Evolutionary conservation across 495 filamentous ascomycete species (phyloP).

Genomic region (Clohesyomyces aquaticus): DNA sequence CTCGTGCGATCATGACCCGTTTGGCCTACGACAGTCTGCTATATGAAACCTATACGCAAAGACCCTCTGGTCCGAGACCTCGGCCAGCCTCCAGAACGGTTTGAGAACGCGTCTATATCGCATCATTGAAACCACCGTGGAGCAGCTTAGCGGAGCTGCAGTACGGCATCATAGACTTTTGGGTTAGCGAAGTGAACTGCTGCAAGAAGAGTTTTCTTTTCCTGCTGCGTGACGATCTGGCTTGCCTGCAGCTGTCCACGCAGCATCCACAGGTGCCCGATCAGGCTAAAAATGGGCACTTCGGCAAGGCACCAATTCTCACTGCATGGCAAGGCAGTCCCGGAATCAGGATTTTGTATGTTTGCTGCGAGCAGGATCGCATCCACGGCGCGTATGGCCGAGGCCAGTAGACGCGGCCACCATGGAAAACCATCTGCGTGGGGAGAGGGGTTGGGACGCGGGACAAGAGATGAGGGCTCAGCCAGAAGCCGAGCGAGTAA

Average conservation of each 20-base stretch:
- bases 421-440: slow-evolving; percentile 14
- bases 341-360: slow-evolving; percentile 22
- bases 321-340: slow-evolving; percentile 2
- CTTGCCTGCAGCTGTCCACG: background rate
- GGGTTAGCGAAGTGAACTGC: slow-evolving; percentile 24
- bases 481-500: slow-evolving; percentile 30
- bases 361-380: slow-evolving; percentile 37
- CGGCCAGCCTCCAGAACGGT: slow-evolving; percentile 15
- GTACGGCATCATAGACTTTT: background rate
- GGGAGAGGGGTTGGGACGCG: slow-evolving; percentile 37
- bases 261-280: slow-evolving; percentile 8
- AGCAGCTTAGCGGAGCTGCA: slow-evolving; percentile 1
- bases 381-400: slow-evolving; percentile 29
- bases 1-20: background rate
- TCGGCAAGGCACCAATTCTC: background rate
- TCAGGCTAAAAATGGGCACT: slow-evolving; percentile 27
- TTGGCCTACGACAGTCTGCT: background rate
- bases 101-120: slow-evolving; percentile 35
- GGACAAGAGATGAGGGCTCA: slow-evolving; percentile 25
- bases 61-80: slow-evolving; percentile 12
- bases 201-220: slow-evolving; percentile 25
- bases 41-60: background rate
- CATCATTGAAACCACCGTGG: slow-evolving; percentile 5
- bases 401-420: slow-evolving; percentile 25
- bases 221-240: slow-evolving; percentile 21